Evolutionary conservation across 2,329 filamentous ascomycete genomes (phyloP), one percentile per base, ranked within the genome.

Genomic region (Trichoderma endophyticum): DNA sequence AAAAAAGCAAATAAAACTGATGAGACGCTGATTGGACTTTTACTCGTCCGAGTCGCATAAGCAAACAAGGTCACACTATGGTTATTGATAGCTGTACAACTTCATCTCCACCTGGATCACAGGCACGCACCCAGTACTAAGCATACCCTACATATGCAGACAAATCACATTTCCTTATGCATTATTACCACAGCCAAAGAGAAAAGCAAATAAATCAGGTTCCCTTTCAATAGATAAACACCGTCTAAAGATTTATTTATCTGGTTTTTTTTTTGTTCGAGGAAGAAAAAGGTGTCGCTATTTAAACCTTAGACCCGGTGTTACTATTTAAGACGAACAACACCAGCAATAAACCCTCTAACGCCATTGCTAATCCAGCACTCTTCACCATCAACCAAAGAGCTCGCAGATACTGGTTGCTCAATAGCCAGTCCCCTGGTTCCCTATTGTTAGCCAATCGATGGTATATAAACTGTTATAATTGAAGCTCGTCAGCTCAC

Each of bases 291-390:
- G 14, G n/a, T 12, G 4, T 51, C 26, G 21, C 56, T 21, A 15
- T 60, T 34, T 26, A n/a, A 30, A 6, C 2, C 12, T 4, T 15
- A 3, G 11, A 12, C 18, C 4, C 4, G 1, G 7, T 48, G 14
- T 3, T 34, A 32, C 28, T 69, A 6, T 39, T 34, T 69, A 15
- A 84, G 73, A 21, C 73, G 75, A 39, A 87, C 74, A 54, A 75
- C 82, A 0, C 87, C 88, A 71, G 80, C 83, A 14, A 90, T 84
- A 75, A 97, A 97, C 0, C 95, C 95, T 74, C 92, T 88, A 1
- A 95, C 92, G 0, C 93, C 94, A 80, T 95, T 98, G 80, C 94
- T 97, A 68, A 98, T 83, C 92, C 94, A 97, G 73, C 95, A 92
- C 68, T 91, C 86, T 80, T 98, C 95, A 1, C 91, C 93, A 74